Evolutionary conservation across 2,329 filamentous ascomycete species (phyloP).

Genomic region (Cucurbitaria berberidis): DNA sequence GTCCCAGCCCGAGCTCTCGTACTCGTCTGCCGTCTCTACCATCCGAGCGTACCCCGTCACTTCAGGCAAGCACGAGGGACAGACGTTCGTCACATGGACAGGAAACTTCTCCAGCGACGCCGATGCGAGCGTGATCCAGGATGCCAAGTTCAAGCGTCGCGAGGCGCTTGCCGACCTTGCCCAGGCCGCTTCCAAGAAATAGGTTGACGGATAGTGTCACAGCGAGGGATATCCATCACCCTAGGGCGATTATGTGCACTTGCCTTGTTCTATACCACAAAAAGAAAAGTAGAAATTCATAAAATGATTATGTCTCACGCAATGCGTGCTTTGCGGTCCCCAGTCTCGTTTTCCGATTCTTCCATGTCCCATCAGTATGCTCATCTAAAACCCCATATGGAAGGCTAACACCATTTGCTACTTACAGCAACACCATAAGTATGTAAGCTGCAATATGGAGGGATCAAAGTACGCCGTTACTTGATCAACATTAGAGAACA

Average conservation of each 20-base stretch:
- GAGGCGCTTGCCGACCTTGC: constrained; percentile 72
- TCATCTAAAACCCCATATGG: too few species aligned
- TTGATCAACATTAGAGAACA: not conserved
- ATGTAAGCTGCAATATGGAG: too few species aligned
- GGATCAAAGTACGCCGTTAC: not conserved
- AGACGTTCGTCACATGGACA: constrained; percentile 72
- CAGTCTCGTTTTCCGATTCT: too few species aligned
- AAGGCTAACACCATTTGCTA: too few species aligned
- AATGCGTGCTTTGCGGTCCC: too few species aligned
- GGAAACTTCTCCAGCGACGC: constrained; percentile 74
- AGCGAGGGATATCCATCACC: not conserved
- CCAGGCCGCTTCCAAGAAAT: constrained; percentile 54
- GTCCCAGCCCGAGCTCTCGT: constrained; percentile 67
- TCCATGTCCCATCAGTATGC: too few species aligned
- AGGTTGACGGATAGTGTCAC: constrained; percentile 13
- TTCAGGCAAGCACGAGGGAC: constrained; percentile 67
- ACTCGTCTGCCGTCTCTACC: constrained; percentile 71
- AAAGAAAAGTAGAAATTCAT: too few species aligned
- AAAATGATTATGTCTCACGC: too few species aligned
- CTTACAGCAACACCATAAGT: too few species aligned
- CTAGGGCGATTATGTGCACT: not conserved
- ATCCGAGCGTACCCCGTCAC: constrained; percentile 70
- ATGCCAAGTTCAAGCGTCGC: constrained; percentile 77
- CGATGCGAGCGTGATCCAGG: constrained; percentile 73
- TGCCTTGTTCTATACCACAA: not conserved